Evolutionary conservation across 129 eudicot genomes (phyloP).

Genomic region (Helianthus tuberosus): DNA sequence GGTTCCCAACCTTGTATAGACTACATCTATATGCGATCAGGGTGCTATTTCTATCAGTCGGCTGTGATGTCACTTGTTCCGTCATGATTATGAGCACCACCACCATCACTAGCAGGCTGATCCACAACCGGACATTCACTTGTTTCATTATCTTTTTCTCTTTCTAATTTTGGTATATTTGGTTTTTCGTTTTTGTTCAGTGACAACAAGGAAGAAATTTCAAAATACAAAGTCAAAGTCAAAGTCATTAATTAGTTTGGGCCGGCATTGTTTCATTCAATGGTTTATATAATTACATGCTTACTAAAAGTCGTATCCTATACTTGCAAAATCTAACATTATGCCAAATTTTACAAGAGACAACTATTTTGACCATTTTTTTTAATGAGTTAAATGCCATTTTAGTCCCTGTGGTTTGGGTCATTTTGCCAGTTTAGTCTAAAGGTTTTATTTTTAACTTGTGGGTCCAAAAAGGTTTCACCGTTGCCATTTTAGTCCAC

Average conservation of each 20-base stretch:
- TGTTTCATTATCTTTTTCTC: slow-evolving; percentile 9
- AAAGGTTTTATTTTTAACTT: too few relatives aligned
- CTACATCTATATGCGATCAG: slow-evolving; percentile 54
- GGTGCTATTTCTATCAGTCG: slow-evolving; percentile 41
- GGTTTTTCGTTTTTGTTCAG: background rate
- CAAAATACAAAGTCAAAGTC: background rate
- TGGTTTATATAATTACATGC: too few relatives aligned
- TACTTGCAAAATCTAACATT: too few relatives aligned
- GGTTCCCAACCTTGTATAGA: slow-evolving; percentile 32
- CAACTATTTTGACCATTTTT: too few relatives aligned
- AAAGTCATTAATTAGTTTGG: background rate
- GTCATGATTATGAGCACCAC: slow-evolving; percentile 1
- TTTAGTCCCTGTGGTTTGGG: too few relatives aligned
- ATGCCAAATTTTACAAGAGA: too few relatives aligned
- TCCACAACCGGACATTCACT: background rate
- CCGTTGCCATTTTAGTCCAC: too few relatives aligned
- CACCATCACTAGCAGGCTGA: background rate
- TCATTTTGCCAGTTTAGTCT: too few relatives aligned
- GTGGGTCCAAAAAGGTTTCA: too few relatives aligned
- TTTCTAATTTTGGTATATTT: background rate
- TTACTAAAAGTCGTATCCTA: too few relatives aligned
- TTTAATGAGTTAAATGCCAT: too few relatives aligned
- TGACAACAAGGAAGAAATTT: background rate
- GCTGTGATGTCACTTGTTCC: slow-evolving; percentile 40
- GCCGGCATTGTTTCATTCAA: too few relatives aligned